phyloP scores from a whole-genome alignment of 2,329 filamentous ascomycete species.

The Lachnellula hyalina region DNA sequence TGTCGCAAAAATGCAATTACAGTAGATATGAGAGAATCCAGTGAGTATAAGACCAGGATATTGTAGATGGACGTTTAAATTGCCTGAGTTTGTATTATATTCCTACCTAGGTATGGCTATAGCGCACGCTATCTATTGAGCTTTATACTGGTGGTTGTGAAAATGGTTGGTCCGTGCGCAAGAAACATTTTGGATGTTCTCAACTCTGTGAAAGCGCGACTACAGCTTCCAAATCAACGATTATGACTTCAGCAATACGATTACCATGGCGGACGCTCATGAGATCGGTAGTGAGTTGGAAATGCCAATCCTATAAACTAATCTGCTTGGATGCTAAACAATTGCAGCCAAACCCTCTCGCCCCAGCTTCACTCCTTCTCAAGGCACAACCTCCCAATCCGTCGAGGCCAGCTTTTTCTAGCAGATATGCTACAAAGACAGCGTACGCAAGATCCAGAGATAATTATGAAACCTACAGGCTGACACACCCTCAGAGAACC shows the following conservation, averaged over 20 bases:
- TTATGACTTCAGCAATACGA: slow-evolving; percentile 10
- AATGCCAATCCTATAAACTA: neutral
- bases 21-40: too few species aligned
- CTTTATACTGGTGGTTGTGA: neutral
- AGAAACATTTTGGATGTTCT: neutral
- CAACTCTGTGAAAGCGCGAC: neutral
- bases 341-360: slow-evolving; percentile 16
- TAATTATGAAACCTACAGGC: neutral
- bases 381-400: slow-evolving; percentile 1
- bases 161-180: neutral
- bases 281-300: slow-evolving; percentile 12
- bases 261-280: slow-evolving; percentile 22
- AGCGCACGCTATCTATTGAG: neutral
- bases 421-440: slow-evolving; percentile 8
- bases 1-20: too few species aligned
- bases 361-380: slow-evolving; percentile 4
- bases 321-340: neutral
- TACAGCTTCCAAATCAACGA: neutral
- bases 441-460: slow-evolving; percentile 1
- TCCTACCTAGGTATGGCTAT: neutral
- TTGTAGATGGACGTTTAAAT: too few species aligned
- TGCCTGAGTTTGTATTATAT: too few species aligned
- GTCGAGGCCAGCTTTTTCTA: neutral
- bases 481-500: slow-evolving; percentile 2
- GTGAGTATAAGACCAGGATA: too few species aligned